Evolutionary conservation across 371 early-diverging fungal genomes (phyloP).

Genomic region (Mortierella sp.): DNA sequence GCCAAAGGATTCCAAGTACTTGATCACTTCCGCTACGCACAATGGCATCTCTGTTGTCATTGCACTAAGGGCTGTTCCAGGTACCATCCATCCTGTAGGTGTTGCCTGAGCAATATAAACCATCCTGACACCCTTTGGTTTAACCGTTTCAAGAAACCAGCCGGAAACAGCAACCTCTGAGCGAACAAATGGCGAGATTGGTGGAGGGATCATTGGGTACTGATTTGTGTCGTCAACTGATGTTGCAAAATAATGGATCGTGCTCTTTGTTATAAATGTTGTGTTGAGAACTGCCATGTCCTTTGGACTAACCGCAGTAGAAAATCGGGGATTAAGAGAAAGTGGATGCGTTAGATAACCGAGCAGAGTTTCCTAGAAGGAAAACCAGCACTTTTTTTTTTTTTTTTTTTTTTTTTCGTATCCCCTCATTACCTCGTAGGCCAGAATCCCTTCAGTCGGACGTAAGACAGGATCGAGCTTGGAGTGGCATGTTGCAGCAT

Average conservation of each 20-base stretch:
- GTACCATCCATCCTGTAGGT: conserved; percentile 58
- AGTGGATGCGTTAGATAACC: not conserved
- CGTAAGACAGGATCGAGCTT: conserved; percentile 60
- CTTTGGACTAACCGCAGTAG: conserved; percentile 52
- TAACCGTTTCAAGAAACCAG: conserved; percentile 58
- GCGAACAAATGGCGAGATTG: conserved; percentile 56
- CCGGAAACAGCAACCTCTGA: conserved; percentile 62
- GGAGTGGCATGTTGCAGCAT: conserved; percentile 59
- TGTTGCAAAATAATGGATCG: conserved; percentile 60
- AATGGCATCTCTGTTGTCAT: conserved; percentile 55
- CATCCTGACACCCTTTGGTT: conserved; percentile 51
- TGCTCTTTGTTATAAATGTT: conserved; percentile 56
- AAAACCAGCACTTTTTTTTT: not conserved
- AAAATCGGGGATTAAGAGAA: not conserved
- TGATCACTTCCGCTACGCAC: conserved; percentile 54
- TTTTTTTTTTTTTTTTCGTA: too few species aligned
- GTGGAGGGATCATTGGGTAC: conserved; percentile 56
- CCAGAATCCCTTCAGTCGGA: conserved; percentile 66
- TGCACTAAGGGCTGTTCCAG: conserved; percentile 55
- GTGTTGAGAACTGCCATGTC: conserved; percentile 64
- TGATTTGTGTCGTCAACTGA: conserved; percentile 58
- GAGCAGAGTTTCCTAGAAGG: not conserved
- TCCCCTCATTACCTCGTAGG: conserved; percentile 58
- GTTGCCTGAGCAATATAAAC: conserved; percentile 57
- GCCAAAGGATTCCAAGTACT: conserved; percentile 58